Conservation (phyloP, 78 protist genomes). For the Guillardia theta region DNA sequence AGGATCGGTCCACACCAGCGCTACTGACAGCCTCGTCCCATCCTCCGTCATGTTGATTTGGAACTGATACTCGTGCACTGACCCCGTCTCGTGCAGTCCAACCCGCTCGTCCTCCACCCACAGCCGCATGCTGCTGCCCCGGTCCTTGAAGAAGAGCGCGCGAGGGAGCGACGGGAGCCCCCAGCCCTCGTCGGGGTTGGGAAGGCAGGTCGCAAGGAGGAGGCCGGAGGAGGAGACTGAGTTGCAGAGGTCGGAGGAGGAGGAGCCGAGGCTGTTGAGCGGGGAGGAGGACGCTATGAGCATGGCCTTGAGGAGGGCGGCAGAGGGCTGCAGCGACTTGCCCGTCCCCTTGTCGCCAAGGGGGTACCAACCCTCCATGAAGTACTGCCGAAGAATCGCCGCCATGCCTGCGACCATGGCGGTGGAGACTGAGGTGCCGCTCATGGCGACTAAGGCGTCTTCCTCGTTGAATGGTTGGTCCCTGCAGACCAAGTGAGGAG, state of each 20-base stretch:
- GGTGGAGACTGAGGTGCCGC: neutral
- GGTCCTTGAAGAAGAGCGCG: neutral
- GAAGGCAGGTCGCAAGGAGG: too few species aligned
- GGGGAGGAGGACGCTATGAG: too few species aligned
- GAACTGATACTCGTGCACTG: neutral
- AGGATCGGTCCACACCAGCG: neutral
- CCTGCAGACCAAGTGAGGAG: too few species aligned
- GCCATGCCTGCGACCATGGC: neutral
- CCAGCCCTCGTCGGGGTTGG: neutral
- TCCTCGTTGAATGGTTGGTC: neutral
- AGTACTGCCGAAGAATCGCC: conserved; percentile 36
- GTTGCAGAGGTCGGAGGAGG: too few species aligned
- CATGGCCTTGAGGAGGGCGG: conserved; percentile 34
- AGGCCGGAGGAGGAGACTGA: too few species aligned
- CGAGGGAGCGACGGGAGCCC: neutral
- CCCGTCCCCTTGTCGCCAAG: neutral
- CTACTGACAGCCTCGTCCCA: neutral
- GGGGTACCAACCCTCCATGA: neutral
- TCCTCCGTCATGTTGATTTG: neutral
- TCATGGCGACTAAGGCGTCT: neutral
- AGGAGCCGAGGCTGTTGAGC: too few species aligned
- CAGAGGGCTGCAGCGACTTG: neutral
- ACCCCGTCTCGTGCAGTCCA: neutral
- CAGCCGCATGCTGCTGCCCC: neutral
- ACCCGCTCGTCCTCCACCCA: neutral